Evolutionary conservation across 1,139 yeast genomes (phyloP), one percentile per base, ranked within the genome.

Genomic region (Debaryomyces sp.): DNA sequence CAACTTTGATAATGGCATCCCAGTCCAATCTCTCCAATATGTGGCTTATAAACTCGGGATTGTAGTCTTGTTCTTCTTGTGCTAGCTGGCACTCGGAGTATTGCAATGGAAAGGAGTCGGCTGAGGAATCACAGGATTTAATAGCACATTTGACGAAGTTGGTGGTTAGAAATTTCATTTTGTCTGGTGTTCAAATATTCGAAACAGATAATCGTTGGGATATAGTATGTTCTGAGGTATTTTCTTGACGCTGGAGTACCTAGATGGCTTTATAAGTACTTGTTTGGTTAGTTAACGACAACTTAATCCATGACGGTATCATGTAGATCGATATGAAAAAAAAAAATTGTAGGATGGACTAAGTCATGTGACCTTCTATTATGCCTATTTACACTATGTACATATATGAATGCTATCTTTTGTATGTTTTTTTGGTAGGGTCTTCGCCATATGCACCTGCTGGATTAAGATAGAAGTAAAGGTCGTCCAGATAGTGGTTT

Each of bases 61-160:
- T 89, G 69, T 81, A 90, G 33, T 92, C 97, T 55, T 84, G 85
- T 60, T 88, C 91, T 61, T 87, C 87, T 58, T 85, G 87, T 15
- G 81, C 85, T 45, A 94, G 72, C 57, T 87, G 81, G 60, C 94
- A 85, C 48, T 87, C 90, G 48, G 80, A 71, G 65, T 80, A 92
- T 54, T 77, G 75, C 50, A 94, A 77, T 1, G 99, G 99, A 64
- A 91, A 94, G 17, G 96, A 82, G 6, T 84, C 82, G 27, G 82
- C 80, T 8, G 94, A 80, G 26, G 84, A 73, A 50, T 87, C 89
- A 63, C 99, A 94, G 5, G 83, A 63, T 61, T 87, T 85, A 53
- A 91, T 89, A 0, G 98, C 94, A 68, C 99, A 94, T 66, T 88
- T 91, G 53, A 94, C 96, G 67, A 94, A 95, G 68, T 95, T 94